These are phyloP conservation scores for Ceratocystis ficicola DNA, from an alignment of 2,329 filamentous ascomycete genomes.

Conservation along the genomic window DNA sequence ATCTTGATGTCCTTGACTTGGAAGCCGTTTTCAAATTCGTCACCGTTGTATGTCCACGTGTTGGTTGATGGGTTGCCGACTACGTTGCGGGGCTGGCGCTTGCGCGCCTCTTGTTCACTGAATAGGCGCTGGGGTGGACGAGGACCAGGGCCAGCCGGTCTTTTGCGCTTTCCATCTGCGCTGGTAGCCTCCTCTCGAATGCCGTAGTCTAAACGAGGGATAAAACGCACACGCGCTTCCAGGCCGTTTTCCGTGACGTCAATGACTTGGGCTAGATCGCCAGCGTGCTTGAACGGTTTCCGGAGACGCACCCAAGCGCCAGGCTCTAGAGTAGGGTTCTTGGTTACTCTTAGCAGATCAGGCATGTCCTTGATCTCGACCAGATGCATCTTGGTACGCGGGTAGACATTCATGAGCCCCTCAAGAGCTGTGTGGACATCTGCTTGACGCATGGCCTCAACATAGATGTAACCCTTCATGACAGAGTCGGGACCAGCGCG, in stretches of 20 bases:
- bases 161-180: slow-evolving; percentile 66
- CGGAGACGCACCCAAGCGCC: slow-evolving; percentile 87
- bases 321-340: slow-evolving; percentile 70
- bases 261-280: slow-evolving; percentile 82
- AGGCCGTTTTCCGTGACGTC: slow-evolving; percentile 89
- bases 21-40: slow-evolving; percentile 87
- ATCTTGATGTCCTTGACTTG: slow-evolving; percentile 89
- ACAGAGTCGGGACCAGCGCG: slow-evolving; percentile 61
- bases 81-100: slow-evolving; percentile 58
- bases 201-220: slow-evolving; percentile 86
- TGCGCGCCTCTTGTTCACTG: slow-evolving; percentile 83
- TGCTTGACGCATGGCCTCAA: slow-evolving; percentile 77
- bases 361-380: slow-evolving; percentile 97
- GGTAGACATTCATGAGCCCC: slow-evolving; percentile 78
- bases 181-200: slow-evolving; percentile 58
- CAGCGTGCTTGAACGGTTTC: slow-evolving; percentile 66
- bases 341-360: slow-evolving; percentile 79
- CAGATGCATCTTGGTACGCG: slow-evolving; percentile 70
- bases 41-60: slow-evolving; percentile 72
- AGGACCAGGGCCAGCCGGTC: slow-evolving; percentile 48
- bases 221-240: slow-evolving; percentile 73
- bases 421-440: slow-evolving; percentile 76
- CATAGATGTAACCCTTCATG: slow-evolving; percentile 92
- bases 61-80: slow-evolving; percentile 63
- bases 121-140: slow-evolving; percentile 82